Conservation (phyloP, 2,329 filamentous ascomycete species). For the Cladorrhinum sp. region DNA sequence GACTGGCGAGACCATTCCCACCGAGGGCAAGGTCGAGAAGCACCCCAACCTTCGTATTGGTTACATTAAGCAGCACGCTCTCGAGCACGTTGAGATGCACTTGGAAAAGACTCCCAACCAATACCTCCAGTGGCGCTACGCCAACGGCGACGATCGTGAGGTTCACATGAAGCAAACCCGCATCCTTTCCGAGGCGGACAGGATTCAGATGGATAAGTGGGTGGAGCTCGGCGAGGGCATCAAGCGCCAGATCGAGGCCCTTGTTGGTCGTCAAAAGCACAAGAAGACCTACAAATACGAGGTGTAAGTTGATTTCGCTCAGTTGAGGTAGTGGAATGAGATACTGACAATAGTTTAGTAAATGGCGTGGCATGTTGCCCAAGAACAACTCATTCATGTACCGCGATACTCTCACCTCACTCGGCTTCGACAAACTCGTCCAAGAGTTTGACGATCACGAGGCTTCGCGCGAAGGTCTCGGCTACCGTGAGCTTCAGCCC, state of each 20-base stretch:
- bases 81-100: slow-evolving; percentile 99
- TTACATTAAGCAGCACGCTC: slow-evolving; percentile 98
- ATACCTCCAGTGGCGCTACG: slow-evolving; percentile 98
- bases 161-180: slow-evolving; percentile 97
- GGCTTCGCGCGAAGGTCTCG: slow-evolving; percentile 95
- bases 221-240: slow-evolving; percentile 83
- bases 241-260: slow-evolving; percentile 75
- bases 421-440: slow-evolving; percentile 87
- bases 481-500: slow-evolving; percentile 89
- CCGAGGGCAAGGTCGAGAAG: slow-evolving; percentile 86
- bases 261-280: slow-evolving; percentile 96
- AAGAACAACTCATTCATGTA: slow-evolving; percentile 93
- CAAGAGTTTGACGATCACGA: slow-evolving; percentile 99
- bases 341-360: slow-evolving; percentile 48
- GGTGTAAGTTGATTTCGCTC: slow-evolving; percentile 54
- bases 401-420: slow-evolving; percentile 81
- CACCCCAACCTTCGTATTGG: slow-evolving; percentile 98
- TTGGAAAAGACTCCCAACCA: slow-evolving; percentile 98
- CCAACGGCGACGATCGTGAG: slow-evolving; percentile 93
- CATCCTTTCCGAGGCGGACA: slow-evolving; percentile 78
- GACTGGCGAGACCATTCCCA: slow-evolving; percentile 86
- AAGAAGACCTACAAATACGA: slow-evolving; percentile 99
- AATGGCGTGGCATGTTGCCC: slow-evolving; percentile 85
- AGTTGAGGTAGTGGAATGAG: neutral
- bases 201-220: slow-evolving; percentile 85